A percentile compares a stretch with the other conserved stretches of the same genome.
Conservation (phyloP, 2,329 filamentous ascomycete species). For the Curvularia lunata region DNA sequence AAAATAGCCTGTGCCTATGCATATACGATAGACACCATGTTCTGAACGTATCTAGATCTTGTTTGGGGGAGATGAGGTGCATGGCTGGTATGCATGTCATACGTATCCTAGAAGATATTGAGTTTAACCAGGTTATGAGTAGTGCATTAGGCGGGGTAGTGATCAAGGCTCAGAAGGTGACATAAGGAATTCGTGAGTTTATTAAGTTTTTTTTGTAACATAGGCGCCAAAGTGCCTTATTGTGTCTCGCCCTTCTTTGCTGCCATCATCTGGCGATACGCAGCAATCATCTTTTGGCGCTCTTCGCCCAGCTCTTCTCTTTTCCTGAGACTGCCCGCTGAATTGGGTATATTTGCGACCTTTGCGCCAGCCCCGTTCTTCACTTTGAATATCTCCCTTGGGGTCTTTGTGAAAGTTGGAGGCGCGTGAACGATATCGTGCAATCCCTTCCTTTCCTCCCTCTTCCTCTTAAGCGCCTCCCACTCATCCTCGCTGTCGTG, state of each 20-base stretch:
- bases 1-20: not conserved
- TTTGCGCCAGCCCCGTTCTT: conserved; percentile 69
- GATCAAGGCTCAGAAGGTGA: not conserved
- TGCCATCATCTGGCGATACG: conserved; percentile 73
- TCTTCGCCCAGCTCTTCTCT: conserved; percentile 75
- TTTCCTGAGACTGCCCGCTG: conserved; percentile 72
- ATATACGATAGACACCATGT: not conserved
- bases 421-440: conserved; percentile 74
- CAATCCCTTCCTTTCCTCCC: conserved; percentile 61
- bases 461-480: conserved; percentile 69
- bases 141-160: not conserved
- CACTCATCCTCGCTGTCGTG: conserved; percentile 76
- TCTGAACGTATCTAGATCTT: not conserved
- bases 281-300: conserved; percentile 72
- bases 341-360: conserved; percentile 71
- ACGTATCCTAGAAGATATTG: not conserved
- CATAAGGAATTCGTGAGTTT: not conserved
- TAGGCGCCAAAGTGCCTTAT: not conserved
- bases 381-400: conserved; percentile 69
- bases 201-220: not conserved
- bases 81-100: not conserved
- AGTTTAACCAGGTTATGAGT: not conserved
- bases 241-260: conserved; percentile 28
- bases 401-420: conserved; percentile 70
- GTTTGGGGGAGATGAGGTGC: not conserved